phyloP scores from a whole-genome alignment of 129 eudicot genomes.

The Pseudognaphalium luteoalbum region DNA sequence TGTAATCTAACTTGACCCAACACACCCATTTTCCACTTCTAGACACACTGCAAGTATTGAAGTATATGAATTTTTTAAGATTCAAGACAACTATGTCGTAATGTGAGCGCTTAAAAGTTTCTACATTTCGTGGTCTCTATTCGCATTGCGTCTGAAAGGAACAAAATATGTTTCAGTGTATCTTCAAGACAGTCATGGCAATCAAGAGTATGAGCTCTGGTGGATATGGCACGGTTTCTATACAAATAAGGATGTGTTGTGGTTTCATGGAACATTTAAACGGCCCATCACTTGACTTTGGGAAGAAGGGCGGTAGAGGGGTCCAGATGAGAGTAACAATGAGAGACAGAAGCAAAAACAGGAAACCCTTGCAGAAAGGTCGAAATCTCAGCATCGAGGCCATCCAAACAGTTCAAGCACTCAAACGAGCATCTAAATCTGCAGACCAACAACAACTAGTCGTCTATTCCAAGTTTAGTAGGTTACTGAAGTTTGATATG shows the following conservation, averaged over 20 bases:
- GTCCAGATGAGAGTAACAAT: conserved; percentile 35
- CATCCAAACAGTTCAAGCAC: conserved; percentile 70
- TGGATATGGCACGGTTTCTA: conserved; percentile 13
- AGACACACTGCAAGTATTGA: background rate
- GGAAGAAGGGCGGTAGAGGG: background rate
- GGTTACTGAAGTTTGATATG: conserved; percentile 71
- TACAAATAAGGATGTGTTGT: conserved; percentile 13
- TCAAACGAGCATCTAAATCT: conserved; percentile 47
- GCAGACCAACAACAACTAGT: conserved; percentile 18
- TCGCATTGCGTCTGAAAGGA: background rate
- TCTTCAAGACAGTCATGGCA: conserved; percentile 19
- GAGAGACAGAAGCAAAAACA: conserved; percentile 75
- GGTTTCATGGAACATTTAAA: conserved; percentile 3
- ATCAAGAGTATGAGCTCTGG: conserved; percentile 16
- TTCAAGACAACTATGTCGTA: background rate
- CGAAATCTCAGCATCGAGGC: conserved; percentile 72
- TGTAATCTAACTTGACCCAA: background rate
- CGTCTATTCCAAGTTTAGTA: conserved; percentile 43
- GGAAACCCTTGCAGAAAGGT: conserved; percentile 72
- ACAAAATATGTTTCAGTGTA: conserved; percentile 14
- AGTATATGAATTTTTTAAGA: too few species aligned
- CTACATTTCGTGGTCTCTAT: background rate
- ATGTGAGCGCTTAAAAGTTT: background rate
- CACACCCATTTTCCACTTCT: background rate
- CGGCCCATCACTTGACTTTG: conserved; percentile 13